Percentiles rank a stretch among this genome's conserved stretches.
Conservation (phyloP, 768 basidiomycete species). For the Cantharellus cinnabarinus region DNA sequence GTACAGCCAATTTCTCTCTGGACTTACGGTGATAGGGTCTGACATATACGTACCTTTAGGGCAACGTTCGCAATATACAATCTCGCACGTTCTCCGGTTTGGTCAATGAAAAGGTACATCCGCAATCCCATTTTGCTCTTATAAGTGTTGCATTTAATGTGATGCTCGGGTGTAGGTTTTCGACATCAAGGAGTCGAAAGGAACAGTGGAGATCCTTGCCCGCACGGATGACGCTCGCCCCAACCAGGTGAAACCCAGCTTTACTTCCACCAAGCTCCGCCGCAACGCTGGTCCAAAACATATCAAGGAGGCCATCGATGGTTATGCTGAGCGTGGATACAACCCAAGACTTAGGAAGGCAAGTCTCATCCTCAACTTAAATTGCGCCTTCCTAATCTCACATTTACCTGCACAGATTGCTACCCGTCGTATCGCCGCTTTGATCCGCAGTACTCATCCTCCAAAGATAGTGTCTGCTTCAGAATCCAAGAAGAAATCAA, state of each 20-base stretch:
- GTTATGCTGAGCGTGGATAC: background rate
- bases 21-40: background rate
- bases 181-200: constrained; percentile 1
- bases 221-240: constrained; percentile 4
- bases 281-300: constrained; percentile 1
- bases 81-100: constrained; percentile 20
- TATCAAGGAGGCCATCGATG: background rate
- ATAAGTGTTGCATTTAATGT: background rate
- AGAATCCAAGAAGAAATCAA: too few relatives aligned
- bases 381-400: too few relatives aligned
- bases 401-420: too few relatives aligned
- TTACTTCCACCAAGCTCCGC: constrained; percentile 4
- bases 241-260: constrained; percentile 6
- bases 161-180: background rate
- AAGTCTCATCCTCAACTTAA: background rate
- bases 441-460: too few relatives aligned
- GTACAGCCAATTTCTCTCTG: constrained; percentile 9
- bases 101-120: constrained; percentile 15
- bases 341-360: constrained; percentile 2
- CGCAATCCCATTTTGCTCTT: background rate
- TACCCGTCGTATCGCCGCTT: too few relatives aligned
- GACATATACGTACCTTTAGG: constrained; percentile 12
- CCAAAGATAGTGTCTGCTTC: too few relatives aligned
- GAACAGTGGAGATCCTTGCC: constrained; percentile 5
- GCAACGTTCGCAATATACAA: constrained; percentile 12